Base-by-base conservation (phyloP, 169 alveolate genomes). In the Cryptosporidium canis region DNA sequence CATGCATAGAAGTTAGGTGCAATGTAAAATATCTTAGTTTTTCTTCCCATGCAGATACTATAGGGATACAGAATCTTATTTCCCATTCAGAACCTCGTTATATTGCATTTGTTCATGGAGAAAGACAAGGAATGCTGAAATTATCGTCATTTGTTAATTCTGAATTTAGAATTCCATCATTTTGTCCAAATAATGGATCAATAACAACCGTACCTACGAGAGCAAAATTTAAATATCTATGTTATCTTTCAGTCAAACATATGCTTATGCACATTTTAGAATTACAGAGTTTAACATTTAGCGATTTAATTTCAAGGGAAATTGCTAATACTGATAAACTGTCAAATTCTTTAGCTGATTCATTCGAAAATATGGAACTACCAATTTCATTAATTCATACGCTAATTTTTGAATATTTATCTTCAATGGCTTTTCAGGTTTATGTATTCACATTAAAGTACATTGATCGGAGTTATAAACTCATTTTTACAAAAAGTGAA, bases 11-110 rank as follows among this genome's bases (percentile, higher is more conserved):
- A 47, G 98, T 98, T 21, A 94, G 94, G 53, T 96, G 99, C 90
- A 93, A 93, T 87, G 97, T 98, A 24, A 93, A 95, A 72, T 96
- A 97, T 92, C 95, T 98, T 94, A 96, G 99, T 29, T 98, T 98
- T 85, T 96, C 99, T 71, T 99, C 99, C 14, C 99, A 98, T 93
- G 99, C 99, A 14, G 99, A 98, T 91, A 95, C 98, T 3, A 96
- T 96, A 85, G 99, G 99, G 35, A 97, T 98, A 27, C 94, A 94
- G 90, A 93, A 95, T 51, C 93, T 96, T 53, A 92, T 95, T 31
- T 94, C 92, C 66, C 95, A 93, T 90, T 93, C 97, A 92, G 92
- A 95, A 37, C 99, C 99, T 0, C 94, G 93, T 82, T 93, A 95
- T 83, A 95, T 98, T 18, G 93, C 96, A 67, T 92, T 98, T 66